Evolutionary conservation across 495 filamentous ascomycete species (phyloP).

Genomic region (Annulohypoxylon maeteangense): DNA sequence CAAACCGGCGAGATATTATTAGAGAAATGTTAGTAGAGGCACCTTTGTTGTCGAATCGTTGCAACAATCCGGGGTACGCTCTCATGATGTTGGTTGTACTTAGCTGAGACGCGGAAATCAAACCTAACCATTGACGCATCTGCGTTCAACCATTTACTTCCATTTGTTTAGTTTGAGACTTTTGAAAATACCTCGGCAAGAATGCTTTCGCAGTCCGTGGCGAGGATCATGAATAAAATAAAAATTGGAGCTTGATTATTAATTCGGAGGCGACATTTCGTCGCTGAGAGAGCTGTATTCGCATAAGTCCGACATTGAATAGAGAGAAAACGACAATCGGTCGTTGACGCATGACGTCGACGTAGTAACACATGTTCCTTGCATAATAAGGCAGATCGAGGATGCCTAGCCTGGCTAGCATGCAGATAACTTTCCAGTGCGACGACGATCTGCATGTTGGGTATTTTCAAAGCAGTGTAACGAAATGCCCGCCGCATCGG

Average conservation of each 20-base stretch:
- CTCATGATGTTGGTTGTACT: conserved; percentile 1
- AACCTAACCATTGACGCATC: conserved; percentile 14
- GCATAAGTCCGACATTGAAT: too few relatives aligned
- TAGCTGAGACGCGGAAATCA: conserved; percentile 15
- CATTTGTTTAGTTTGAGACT: neutral
- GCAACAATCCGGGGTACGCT: conserved; percentile 16
- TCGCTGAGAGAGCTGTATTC: neutral
- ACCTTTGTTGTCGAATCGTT: conserved; percentile 10
- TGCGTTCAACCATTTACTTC: neutral
- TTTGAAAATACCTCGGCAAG: neutral
- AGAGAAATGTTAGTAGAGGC: conserved; percentile 9
- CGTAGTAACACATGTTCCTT: conserved; percentile 20
- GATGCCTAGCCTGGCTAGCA: conserved; percentile 19
- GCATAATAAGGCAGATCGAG: conserved; percentile 42
- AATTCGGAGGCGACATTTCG: neutral
- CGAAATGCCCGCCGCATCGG: conserved; percentile 24
- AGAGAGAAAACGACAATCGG: neutral
- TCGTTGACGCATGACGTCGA: conserved; percentile 30
- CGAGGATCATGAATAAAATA: neutral
- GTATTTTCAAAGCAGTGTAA: conserved; percentile 29
- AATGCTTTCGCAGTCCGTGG: neutral
- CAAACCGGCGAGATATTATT: conserved; percentile 32
- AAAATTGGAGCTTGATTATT: neutral
- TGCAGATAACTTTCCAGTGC: conserved; percentile 19
- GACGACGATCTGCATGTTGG: conserved; percentile 22